Conservation (phyloP, 345 rosid species). For the Eucalyptus pauciflora region DNA sequence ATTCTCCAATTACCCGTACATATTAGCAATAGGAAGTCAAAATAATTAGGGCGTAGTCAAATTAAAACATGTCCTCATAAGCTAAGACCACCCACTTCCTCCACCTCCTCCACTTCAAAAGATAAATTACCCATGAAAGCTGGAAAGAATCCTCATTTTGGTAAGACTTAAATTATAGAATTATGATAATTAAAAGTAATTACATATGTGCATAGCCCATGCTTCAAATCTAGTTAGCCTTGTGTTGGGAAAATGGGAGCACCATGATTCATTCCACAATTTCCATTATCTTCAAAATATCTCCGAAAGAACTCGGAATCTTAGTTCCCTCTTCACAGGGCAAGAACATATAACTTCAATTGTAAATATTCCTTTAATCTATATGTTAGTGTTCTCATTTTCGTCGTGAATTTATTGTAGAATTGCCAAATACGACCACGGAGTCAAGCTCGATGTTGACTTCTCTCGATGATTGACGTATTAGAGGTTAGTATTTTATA, state of each 20-base stretch:
- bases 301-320: not conserved
- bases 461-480: too few species aligned
- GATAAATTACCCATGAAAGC: not conserved
- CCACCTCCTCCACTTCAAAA: not conserved
- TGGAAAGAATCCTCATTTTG: not conserved
- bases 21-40: not conserved
- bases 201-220: rapidly evolving
- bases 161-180: not conserved
- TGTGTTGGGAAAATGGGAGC: not conserved
- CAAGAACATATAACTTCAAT: not conserved
- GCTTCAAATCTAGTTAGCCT: not conserved
- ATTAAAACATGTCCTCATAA: not conserved
- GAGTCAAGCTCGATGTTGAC: too few species aligned
- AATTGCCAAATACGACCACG: too few species aligned
- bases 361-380: not conserved
- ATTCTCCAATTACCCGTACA: rapidly evolving
- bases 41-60: not conserved
- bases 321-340: not conserved
- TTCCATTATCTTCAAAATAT: not conserved
- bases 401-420: too few species aligned
- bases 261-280: not conserved
- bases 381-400: too few species aligned
- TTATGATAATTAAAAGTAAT: not conserved
- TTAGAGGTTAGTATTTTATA: too few species aligned
- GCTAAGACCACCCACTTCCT: not conserved